phyloP scores from a whole-genome alignment of 495 filamentous ascomycete genomes.

The Hypoxylon crocopeplum region DNA sequence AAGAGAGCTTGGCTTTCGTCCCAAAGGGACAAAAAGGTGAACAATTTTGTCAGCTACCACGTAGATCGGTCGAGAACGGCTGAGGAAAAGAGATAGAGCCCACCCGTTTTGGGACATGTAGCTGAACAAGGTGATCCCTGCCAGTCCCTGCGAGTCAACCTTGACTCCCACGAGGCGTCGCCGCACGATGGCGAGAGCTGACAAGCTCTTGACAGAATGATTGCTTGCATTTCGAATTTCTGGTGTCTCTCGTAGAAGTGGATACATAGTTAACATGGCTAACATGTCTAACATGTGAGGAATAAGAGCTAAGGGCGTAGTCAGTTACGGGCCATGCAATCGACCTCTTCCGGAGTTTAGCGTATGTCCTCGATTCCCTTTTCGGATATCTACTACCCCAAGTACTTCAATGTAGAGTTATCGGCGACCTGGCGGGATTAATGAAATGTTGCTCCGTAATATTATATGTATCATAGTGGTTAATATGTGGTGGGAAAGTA shows the following conservation, averaged over 20 bases:
- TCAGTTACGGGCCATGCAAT: too few relatives aligned
- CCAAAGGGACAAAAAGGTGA: background rate
- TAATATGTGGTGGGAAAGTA: too few relatives aligned
- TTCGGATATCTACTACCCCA: background rate
- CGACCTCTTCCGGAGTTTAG: too few relatives aligned
- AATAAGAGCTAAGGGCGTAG: slow-evolving; percentile 15
- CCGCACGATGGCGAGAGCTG: slow-evolving; percentile 18
- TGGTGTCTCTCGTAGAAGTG: slow-evolving; percentile 19
- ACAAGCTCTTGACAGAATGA: slow-evolving; percentile 8
- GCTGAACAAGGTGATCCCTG: slow-evolving; percentile 25
- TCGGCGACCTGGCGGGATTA: too few relatives aligned
- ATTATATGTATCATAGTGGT: too few relatives aligned
- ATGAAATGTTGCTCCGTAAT: too few relatives aligned
- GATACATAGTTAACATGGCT: slow-evolving; percentile 5
- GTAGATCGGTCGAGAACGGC: too few relatives aligned
- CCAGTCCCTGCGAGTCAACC: slow-evolving; percentile 19
- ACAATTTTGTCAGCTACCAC: background rate
- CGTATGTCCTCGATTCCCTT: background rate
- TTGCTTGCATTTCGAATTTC: slow-evolving; percentile 25
- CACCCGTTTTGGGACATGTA: background rate
- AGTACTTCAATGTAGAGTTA: background rate
- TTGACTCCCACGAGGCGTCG: slow-evolving; percentile 25
- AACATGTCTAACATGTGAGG: background rate
- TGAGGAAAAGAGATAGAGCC: background rate
- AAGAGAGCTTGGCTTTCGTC: background rate